phyloP scores from a whole-genome alignment of 352 stramenopile genomes.

The Phytopythium sindhum region DNA sequence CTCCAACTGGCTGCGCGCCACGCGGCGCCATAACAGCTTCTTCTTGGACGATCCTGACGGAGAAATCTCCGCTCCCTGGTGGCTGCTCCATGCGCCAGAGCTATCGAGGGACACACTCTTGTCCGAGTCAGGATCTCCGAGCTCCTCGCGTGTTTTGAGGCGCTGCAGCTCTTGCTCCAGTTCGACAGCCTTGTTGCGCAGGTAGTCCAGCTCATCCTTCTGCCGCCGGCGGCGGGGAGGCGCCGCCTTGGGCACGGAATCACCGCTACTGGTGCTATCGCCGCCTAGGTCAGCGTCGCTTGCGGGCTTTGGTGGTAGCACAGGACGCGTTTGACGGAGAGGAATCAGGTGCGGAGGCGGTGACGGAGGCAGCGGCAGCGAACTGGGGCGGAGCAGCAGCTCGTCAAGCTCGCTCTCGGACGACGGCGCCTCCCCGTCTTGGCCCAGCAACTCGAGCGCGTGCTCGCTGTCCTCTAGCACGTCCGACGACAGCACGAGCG shows the following conservation, averaged over 20 bases:
- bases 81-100: neutral
- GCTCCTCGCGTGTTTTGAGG: slow-evolving; percentile 12
- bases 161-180: slow-evolving; percentile 28
- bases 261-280: neutral
- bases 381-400: slow-evolving; percentile 8
- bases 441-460: neutral
- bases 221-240: slow-evolving; percentile 20
- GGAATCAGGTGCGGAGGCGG: neutral
- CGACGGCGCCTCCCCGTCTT: slow-evolving; percentile 11
- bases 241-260: neutral
- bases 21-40: slow-evolving; percentile 19
- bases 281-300: neutral
- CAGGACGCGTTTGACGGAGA: too few relatives aligned
- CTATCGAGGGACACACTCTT: neutral
- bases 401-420: slow-evolving; percentile 12
- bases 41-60: neutral
- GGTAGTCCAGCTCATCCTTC: slow-evolving; percentile 44
- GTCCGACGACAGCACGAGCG: slow-evolving; percentile 9
- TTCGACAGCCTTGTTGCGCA: slow-evolving; percentile 27
- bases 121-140: neutral
- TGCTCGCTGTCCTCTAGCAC: neutral
- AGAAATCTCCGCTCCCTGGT: neutral
- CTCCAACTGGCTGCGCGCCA: slow-evolving; percentile 31
- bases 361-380: neutral
- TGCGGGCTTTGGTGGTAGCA: neutral